Base-by-base conservation (phyloP, 495 filamentous ascomycete genomes). In the Pyronema omphalodes region DNA sequence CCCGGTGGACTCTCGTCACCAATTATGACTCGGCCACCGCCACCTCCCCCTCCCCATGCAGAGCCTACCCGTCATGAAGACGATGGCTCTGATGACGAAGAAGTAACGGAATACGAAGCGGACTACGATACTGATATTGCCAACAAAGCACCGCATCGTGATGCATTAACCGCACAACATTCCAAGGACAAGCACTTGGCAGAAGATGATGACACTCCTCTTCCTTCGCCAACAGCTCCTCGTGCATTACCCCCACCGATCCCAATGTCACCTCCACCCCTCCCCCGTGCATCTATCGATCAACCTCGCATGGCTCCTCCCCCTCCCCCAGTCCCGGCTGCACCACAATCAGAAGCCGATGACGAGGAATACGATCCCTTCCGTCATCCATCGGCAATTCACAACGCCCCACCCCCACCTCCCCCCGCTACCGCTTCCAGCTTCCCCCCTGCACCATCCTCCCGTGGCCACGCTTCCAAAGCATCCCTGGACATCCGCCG, bases 61-160 rank as follows among this genome's bases (percentile, higher is more conserved):
- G 88, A 88, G 2, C 91, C 88, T 37, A 86, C 84, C 83, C 82
- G 17, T 71, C 72, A 40, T 76, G 86, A 56, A 70, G 68, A 51
- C 67, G 73, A 64, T 61, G 65, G 62, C 57, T 65, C 67, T 68
- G 82, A 85, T 40, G 48, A 51, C 11, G 76, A 73, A 60, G 88
- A 91, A 63, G 72, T 86, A 37, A 93, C 85, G 1, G 91, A 95
- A 67, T 96, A 96, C 64, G 91, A 98, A 66, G 91, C 88, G 15
- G 91, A 96, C 64, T 96, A 98, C 66, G 91, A 96, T 60, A 98
- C 91, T 39, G 91, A 96, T 66, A 95, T 98, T 59, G 88, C 84
- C 1, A 83, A 93, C 44, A 81, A 86, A 33, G 87, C 78, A 8
- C 82, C 83, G 40, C 83, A 91, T 65, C 91, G 93, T 68, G 91